A percentile compares a stretch with the other conserved stretches of the same genome.
phyloP scores from a whole-genome alignment of 176 grass and related monocot genomes.

The Saccharum officinarum region DNA sequence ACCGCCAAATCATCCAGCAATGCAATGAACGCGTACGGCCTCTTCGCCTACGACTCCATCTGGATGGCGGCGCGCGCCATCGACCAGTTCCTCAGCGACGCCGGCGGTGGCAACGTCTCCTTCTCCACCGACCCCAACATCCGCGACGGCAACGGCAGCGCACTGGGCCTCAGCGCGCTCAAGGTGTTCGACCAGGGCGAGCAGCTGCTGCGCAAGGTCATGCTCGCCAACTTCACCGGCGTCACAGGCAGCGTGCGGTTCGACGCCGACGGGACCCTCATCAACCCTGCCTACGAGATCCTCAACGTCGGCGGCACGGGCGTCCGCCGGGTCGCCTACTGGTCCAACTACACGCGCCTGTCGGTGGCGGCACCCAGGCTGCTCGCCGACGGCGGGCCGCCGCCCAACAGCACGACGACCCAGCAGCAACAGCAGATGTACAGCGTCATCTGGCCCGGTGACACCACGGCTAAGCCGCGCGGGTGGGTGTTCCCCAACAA shows the following conservation, averaged over 20 bases:
- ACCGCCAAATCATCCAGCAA: not conserved
- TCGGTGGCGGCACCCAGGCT: conserved; percentile 37
- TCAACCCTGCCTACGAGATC: conserved; percentile 65
- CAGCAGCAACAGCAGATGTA: conserved; percentile 38
- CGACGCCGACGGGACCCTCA: conserved; percentile 34
- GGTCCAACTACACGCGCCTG: conserved; percentile 60
- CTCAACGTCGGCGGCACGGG: conserved; percentile 79
- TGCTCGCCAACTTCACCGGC: conserved; percentile 66
- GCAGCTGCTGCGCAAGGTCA: conserved; percentile 48
- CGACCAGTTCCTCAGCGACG: conserved; percentile 55
- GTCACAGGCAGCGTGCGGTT: conserved; percentile 69
- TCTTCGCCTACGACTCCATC: conserved; percentile 79
- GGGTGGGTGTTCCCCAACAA: conserved; percentile 94
- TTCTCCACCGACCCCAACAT: conserved; percentile 66
- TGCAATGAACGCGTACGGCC: conserved; percentile 59
- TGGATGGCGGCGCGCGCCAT: conserved; percentile 78
- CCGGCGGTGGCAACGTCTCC: conserved; percentile 24
- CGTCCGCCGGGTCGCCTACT: conserved; percentile 67
- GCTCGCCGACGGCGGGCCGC: not conserved
- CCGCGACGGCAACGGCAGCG: conserved; percentile 45
- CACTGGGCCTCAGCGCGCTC: conserved; percentile 54
- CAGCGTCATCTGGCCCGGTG: conserved; percentile 82
- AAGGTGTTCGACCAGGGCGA: conserved; percentile 62
- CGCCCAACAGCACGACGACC: not conserved
- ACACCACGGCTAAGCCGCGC: conserved; percentile 55